Evolutionary conservation across 2,329 filamentous ascomycete genomes (phyloP).

Genomic region (Aspergillus terreus): DNA sequence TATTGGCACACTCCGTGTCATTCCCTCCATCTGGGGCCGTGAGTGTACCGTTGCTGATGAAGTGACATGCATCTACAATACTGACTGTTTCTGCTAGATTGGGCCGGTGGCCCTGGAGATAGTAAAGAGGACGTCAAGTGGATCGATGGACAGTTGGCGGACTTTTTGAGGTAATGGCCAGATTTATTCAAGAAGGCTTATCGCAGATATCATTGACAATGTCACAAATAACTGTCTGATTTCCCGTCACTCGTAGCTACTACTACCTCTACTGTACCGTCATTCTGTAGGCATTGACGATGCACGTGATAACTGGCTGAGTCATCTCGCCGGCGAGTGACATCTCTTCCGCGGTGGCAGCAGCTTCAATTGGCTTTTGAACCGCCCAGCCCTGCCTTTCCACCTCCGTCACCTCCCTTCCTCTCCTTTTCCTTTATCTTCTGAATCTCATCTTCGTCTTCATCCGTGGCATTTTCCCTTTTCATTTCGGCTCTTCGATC

Average conservation of each 20-base stretch:
- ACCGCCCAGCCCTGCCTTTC: conserved; percentile 7
- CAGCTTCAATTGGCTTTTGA: conserved; percentile 1
- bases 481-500: neutral
- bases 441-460: neutral
- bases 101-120: conserved; percentile 68
- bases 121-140: conserved; percentile 68
- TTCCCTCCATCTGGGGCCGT: conserved; percentile 65
- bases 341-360: neutral
- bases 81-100: conserved; percentile 35
- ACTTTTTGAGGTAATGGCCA: conserved; percentile 46
- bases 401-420: conserved; percentile 2
- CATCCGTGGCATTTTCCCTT: neutral
- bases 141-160: conserved; percentile 60
- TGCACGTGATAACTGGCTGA: neutral
- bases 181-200: neutral
- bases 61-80: neutral
- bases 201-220: neutral
- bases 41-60: conserved; percentile 25
- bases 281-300: neutral
- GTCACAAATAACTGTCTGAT: too few relatives aligned
- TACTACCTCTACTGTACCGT: too few relatives aligned
- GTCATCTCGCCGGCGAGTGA: neutral
- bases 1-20: conserved; percentile 52
- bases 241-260: too few relatives aligned
- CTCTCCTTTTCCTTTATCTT: conserved; percentile 1